Percentiles rank a stretch among this genome's conserved stretches.
Evolutionary conservation across 2,329 filamentous ascomycete genomes (phyloP).

Genomic region (Colletotrichum lindemuthianum): DNA sequence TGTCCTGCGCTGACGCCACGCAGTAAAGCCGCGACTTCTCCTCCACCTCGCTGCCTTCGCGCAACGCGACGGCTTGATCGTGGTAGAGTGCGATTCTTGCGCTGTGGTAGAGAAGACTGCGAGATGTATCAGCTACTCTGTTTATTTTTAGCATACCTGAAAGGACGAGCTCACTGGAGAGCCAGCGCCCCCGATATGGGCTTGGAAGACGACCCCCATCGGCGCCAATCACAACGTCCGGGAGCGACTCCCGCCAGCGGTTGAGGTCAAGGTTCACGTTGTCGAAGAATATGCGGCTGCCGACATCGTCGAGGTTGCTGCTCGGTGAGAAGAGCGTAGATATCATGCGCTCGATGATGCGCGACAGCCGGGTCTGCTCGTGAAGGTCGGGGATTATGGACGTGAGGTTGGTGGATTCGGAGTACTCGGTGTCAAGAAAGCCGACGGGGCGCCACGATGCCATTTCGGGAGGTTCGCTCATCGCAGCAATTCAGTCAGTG

Average conservation of each 20-base stretch:
- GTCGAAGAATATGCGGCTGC: slow-evolving; percentile 27
- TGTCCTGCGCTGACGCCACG: slow-evolving; percentile 37
- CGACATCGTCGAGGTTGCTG: slow-evolving; percentile 6
- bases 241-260: slow-evolving; percentile 37
- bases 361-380: slow-evolving; percentile 38
- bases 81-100: slow-evolving; percentile 41
- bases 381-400: slow-evolving; percentile 38
- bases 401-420: not conserved
- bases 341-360: slow-evolving; percentile 39
- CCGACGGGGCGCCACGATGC: slow-evolving; percentile 40
- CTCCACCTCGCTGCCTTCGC: not conserved
- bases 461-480: slow-evolving; percentile 38
- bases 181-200: slow-evolving; percentile 33
- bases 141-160: rapidly evolving
- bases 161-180: slow-evolving; percentile 36
- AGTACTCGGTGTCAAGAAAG: slow-evolving; percentile 29
- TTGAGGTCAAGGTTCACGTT: slow-evolving; percentile 38
- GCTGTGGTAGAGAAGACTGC: slow-evolving; percentile 38
- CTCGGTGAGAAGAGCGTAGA: slow-evolving; percentile 31
- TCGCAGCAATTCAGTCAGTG: not conserved
- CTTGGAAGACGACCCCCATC: slow-evolving; percentile 37
- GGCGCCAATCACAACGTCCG: slow-evolving; percentile 37
- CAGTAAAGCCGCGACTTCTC: slow-evolving; percentile 33
- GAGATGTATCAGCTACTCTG: not conserved
- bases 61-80: slow-evolving; percentile 31